A percentile compares a stretch with the other conserved stretches of the same genome.
These are phyloP conservation scores for Rhododendron molle DNA, from an alignment of 148 eudicot genomes.

Conservation along the genomic window DNA sequence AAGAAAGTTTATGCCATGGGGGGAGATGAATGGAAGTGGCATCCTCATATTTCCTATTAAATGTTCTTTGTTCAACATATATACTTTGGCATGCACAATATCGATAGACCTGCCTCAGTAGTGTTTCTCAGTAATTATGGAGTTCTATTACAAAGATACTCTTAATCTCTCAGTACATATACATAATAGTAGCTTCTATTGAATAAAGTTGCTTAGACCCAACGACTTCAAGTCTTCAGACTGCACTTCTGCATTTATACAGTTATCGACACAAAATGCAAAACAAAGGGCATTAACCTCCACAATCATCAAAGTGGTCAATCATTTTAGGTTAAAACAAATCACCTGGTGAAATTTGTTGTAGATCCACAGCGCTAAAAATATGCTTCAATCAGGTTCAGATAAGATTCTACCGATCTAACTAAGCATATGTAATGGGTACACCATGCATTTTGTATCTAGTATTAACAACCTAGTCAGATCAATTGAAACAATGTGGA, in stretches of 20 bases:
- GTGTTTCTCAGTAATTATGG: neutral
- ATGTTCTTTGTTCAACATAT: neutral
- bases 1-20: neutral
- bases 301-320: neutral
- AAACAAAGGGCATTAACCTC: neutral
- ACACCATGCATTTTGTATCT: neutral
- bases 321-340: neutral
- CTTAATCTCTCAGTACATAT: neutral
- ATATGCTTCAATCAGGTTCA: neutral
- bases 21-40: neutral
- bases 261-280: neutral
- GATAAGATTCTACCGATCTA: neutral
- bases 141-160: neutral
- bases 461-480: neutral
- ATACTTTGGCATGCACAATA: neutral
- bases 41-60: neutral
- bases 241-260: neutral
- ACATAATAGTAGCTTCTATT: neutral
- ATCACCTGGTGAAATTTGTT: neutral
- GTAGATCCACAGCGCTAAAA: neutral
- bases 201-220: neutral
- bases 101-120: neutral
- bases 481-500: neutral
- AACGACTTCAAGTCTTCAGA: neutral
- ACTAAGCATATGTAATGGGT: neutral